Percentiles rank a stretch among this genome's conserved stretches.
phyloP scores from a whole-genome alignment of 164 flowering plant species.

The Dillenia turbinata region DNA sequence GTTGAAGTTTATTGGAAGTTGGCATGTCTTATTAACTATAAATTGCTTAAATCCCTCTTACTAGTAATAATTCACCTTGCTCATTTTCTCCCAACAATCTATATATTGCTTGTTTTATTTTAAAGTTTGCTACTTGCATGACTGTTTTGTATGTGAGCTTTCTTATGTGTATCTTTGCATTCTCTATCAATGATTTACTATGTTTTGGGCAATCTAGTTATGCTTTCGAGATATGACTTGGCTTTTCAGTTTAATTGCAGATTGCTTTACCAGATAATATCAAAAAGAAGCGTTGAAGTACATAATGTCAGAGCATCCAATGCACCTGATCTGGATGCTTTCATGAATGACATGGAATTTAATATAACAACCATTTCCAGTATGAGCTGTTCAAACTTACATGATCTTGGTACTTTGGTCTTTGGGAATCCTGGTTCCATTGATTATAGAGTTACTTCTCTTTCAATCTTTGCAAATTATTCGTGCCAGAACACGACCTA shows the following conservation, averaged over 20 bases:
- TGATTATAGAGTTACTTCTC: slow-evolving; percentile 42
- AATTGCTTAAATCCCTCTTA: too few relatives aligned
- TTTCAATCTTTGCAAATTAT: slow-evolving; percentile 55
- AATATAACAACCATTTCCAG: slow-evolving; percentile 84
- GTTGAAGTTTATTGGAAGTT: too few relatives aligned
- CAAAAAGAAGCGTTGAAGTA: slow-evolving; percentile 78
- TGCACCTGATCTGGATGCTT: slow-evolving; percentile 72
- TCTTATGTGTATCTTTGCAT: not conserved
- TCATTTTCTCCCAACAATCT: too few relatives aligned
- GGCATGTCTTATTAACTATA: too few relatives aligned
- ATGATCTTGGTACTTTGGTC: slow-evolving; percentile 60
- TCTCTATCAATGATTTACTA: not conserved
- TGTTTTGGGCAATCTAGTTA: slow-evolving; percentile 5
- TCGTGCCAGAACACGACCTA: slow-evolving; percentile 71
- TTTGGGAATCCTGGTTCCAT: slow-evolving; percentile 65
- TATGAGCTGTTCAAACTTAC: slow-evolving; percentile 91
- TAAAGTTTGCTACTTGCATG: too few relatives aligned
- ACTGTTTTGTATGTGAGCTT: too few relatives aligned
- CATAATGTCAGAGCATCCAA: slow-evolving; percentile 74
- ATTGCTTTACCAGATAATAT: slow-evolving; percentile 82
- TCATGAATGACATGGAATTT: slow-evolving; percentile 81
- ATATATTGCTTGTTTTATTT: too few relatives aligned
- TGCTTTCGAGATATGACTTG: slow-evolving; percentile 11
- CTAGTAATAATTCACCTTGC: too few relatives aligned
- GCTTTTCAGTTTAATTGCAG: slow-evolving; percentile 37